Conservation (phyloP, 805 yeast genomes). For the Hanseniaspora taiwanica region DNA sequence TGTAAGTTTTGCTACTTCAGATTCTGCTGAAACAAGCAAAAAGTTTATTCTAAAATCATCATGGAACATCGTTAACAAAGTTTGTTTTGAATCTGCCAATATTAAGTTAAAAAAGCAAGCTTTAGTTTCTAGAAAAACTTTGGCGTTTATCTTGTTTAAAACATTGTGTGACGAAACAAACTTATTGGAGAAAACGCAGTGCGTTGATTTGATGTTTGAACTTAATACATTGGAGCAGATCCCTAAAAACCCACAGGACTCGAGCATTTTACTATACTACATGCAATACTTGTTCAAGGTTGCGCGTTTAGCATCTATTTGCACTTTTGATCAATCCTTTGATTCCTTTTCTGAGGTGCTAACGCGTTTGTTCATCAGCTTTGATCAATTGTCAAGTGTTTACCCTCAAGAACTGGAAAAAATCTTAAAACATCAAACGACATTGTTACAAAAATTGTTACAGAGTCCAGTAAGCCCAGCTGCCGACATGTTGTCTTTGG, state of each 20-base stretch:
- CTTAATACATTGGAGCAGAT: no score
- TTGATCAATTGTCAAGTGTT: no score
- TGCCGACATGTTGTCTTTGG: neutral
- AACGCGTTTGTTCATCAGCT: neutral
- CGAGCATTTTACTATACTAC: neutral
- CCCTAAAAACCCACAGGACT: neutral
- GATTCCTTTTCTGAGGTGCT: neutral
- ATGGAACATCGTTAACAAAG: neutral
- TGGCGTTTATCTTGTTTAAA: neutral
- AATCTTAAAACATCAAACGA: neutral
- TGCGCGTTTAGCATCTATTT: neutral
- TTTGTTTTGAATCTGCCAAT: neutral
- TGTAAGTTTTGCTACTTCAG: neutral
- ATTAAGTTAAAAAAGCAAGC: neutral
- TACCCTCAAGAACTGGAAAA: neutral
- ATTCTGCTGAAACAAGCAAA: neutral
- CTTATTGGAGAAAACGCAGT: no score
- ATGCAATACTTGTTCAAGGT: neutral
- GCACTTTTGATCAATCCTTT: neutral
- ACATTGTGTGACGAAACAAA: neutral
- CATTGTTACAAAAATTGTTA: neutral
- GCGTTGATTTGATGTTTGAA: no score
- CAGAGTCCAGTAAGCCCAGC: neutral
- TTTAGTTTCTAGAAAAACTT: neutral
- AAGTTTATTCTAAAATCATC: neutral